These are phyloP conservation scores for Heliamphora pulchella DNA, from an alignment of 179 eudicot species.

Conservation along the genomic window DNA sequence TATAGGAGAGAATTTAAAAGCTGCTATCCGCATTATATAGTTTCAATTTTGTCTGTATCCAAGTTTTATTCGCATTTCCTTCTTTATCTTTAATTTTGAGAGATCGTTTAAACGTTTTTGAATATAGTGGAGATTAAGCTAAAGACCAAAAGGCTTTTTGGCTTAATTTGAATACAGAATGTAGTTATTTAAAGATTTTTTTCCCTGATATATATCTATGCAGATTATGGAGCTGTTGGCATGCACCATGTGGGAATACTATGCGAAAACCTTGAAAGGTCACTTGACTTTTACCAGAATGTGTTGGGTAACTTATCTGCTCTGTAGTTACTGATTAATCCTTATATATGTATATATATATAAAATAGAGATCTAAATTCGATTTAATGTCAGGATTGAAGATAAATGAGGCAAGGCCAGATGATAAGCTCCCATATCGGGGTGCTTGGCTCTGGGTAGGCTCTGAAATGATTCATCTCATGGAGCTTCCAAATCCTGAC, in stretches of 20 bases:
- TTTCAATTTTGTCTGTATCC: background rate
- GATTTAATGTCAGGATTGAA: constrained; percentile 48
- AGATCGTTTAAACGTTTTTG: background rate
- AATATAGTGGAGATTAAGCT: background rate
- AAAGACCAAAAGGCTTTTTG: background rate
- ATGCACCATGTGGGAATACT: constrained; percentile 91
- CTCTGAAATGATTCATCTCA: constrained; percentile 88
- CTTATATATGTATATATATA: background rate
- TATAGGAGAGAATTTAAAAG: too few species aligned
- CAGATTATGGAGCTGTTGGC: constrained; percentile 84
- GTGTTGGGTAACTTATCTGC: constrained; percentile 45
- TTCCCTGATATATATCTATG: constrained; percentile 13
- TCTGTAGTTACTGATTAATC: background rate
- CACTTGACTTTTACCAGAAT: constrained; percentile 83
- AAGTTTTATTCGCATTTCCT: background rate
- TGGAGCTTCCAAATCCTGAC: constrained; percentile 99
- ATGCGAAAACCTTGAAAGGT: constrained; percentile 89
- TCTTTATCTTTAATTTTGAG: background rate
- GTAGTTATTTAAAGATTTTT: background rate
- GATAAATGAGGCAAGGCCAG: constrained; percentile 92
- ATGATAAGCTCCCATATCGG: constrained; percentile 91
- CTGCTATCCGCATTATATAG: background rate
- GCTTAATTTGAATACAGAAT: too few species aligned
- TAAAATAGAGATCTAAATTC: background rate
- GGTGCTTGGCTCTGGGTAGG: constrained; percentile 99